Evolutionary conservation across 1,284 basidiomycete species (phyloP).

Genomic region (Stygiomarasmius scandens): DNA sequence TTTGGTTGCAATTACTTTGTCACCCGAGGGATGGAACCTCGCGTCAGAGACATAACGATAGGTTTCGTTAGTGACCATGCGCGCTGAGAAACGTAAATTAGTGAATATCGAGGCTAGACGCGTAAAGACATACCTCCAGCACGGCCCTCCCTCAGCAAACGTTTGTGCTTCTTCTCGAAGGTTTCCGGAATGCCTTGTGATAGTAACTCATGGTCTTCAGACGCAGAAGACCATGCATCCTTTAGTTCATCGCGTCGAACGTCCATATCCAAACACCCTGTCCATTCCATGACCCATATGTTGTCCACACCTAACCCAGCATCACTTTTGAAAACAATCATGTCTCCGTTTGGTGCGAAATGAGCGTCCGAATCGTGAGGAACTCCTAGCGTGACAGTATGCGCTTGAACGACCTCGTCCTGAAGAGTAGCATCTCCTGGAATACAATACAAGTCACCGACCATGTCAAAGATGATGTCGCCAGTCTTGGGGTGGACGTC

Average conservation of each 20-base stretch:
- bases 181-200: conserved; percentile 54
- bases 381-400: conserved; percentile 58
- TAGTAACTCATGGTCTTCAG: conserved; percentile 52
- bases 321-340: conserved; percentile 68
- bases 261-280: conserved; percentile 61
- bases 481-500: conserved; percentile 70
- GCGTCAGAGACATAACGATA: conserved; percentile 70
- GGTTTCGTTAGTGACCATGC: conserved; percentile 72
- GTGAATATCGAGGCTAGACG: background rate
- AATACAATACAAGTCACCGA: conserved; percentile 74
- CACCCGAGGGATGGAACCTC: conserved; percentile 67
- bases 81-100: conserved; percentile 38
- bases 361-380: conserved; percentile 73
- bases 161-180: conserved; percentile 43
- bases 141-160: conserved; percentile 65
- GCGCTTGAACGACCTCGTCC: conserved; percentile 37
- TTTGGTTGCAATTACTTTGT: conserved; percentile 66
- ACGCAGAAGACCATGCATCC: conserved; percentile 38
- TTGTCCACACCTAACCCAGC: conserved; percentile 73
- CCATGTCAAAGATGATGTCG: conserved; percentile 75
- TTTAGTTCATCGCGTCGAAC: conserved; percentile 37
- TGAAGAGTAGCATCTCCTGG: conserved; percentile 33
- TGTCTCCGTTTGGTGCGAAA: conserved; percentile 68
- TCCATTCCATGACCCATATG: conserved; percentile 71
- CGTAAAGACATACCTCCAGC: conserved; percentile 43